Base-by-base conservation (phyloP, 192 early-diverging fungal species). In the Rhizoclosmatium sp. region DNA sequence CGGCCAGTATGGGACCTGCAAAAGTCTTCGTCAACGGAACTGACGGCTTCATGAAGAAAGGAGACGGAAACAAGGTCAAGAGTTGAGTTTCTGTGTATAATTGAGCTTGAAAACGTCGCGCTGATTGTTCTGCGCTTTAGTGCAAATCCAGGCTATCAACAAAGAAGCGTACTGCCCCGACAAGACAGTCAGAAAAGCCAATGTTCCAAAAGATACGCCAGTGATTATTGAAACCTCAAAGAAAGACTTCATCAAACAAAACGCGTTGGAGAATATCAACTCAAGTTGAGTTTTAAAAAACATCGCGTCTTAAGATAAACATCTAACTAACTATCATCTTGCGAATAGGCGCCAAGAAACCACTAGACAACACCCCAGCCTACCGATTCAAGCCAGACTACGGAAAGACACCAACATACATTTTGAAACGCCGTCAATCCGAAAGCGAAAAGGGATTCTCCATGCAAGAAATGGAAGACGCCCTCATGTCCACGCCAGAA, bases 181-280 rank as follows among this genome's bases (percentile, higher is more conserved):
- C 65, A 58, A 84, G 2, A 80, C 81, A 1, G 61, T 88, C 14
- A 69, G 85, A 40, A 90, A 89, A 64, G 89, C 86, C 4, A 78
- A 85, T 3, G 59, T 90, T 1, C 89, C 89, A 1, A 81, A 78
- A 21, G 77, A 83, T 41, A 71, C 65, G 2, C 85, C 84, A 0
- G 42, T 59, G 12, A 47, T 82, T n/a, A 72, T 80, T 12, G 44
- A 67, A 21, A 75, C 79, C 21, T 69, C 86, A 14, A 71, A 72
- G 49, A 90, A 87, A 75, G 84, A 90, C 65, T 90, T 90, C 77
- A 84, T 90, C 74, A 79, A 74, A 31, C 75, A 59, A 19, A 90
- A 90, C 74, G 85, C 85, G 4, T 56, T 87, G 23, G 88, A 88
- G 42, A 91, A 86, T 65, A 88, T 89, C 85, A 87, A 89, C 68